Evolutionary conservation across 768 basidiomycete species (phyloP).

Genomic region (Coprinopsis sp.): DNA sequence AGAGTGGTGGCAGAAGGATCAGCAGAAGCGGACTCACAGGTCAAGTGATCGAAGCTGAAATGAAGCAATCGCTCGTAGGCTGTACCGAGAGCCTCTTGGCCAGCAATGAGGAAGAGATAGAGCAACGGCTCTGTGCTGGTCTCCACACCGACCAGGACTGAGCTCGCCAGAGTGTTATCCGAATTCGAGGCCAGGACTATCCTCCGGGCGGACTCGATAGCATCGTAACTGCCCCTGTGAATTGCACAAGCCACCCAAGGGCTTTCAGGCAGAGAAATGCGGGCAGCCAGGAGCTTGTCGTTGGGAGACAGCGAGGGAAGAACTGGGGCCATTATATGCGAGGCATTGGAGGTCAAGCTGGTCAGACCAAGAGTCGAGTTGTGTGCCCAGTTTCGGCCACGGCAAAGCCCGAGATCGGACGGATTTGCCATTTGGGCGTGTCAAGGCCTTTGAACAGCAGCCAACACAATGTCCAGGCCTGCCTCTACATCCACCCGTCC

Average conservation of each 20-base stretch:
- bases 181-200: slow-evolving; percentile 36
- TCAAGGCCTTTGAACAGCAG: slow-evolving; percentile 18
- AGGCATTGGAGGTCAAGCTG: too few relatives aligned
- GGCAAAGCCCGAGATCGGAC: too few relatives aligned
- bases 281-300: slow-evolving; percentile 12
- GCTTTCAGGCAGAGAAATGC: slow-evolving; percentile 38
- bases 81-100: slow-evolving; percentile 13
- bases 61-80: not conserved
- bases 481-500: slow-evolving; percentile 59
- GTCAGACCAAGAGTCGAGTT: too few relatives aligned
- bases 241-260: slow-evolving; percentile 42
- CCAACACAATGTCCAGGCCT: slow-evolving; percentile 55
- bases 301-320: not conserved
- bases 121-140: slow-evolving; percentile 41
- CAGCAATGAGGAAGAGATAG: slow-evolving; percentile 54
- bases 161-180: slow-evolving; percentile 38
- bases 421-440: too few relatives aligned
- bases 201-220: slow-evolving; percentile 54
- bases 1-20: slow-evolving; percentile 6
- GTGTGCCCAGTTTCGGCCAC: too few relatives aligned
- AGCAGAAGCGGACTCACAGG: slow-evolving; percentile 13
- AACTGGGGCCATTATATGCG: not conserved
- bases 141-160: slow-evolving; percentile 48
- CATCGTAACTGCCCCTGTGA: slow-evolving; percentile 34
- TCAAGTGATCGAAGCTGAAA: not conserved